A percentile compares a stretch with the other conserved stretches of the same genome.
Evolutionary conservation across 768 basidiomycete genomes (phyloP).

Genomic region (Psilocybe subaeruginosa): DNA sequence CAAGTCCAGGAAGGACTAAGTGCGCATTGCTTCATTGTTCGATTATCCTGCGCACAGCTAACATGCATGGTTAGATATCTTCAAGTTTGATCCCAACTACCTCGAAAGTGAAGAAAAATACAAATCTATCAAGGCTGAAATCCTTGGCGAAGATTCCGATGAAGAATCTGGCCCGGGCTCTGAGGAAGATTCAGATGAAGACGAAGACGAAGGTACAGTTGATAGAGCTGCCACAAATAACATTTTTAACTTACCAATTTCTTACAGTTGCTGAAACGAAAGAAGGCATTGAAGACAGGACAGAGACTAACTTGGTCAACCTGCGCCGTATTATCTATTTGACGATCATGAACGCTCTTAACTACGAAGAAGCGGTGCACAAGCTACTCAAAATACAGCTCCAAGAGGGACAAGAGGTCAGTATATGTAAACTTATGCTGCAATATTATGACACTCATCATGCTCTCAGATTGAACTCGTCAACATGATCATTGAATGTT

Average conservation of each 20-base stretch:
- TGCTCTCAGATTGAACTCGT: constrained; percentile 79
- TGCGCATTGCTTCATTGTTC: constrained; percentile 43
- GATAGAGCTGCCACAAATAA: neutral
- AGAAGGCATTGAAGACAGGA: constrained; percentile 91
- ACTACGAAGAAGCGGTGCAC: constrained; percentile 98
- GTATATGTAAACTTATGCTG: constrained; percentile 1
- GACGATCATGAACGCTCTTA: constrained; percentile 98
- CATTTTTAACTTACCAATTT: neutral
- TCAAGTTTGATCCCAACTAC: constrained; percentile 91
- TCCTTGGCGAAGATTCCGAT: constrained; percentile 86
- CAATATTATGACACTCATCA: neutral
- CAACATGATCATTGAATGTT: constrained; percentile 99
- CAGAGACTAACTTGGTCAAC: constrained; percentile 95
- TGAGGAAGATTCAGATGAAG: constrained; percentile 67
- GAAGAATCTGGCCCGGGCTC: constrained; percentile 73
- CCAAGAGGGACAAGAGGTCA: constrained; percentile 92
- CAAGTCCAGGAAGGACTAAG: constrained; percentile 94
- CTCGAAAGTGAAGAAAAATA: constrained; percentile 94
- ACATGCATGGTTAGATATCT: constrained; percentile 65
- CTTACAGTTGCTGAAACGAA: constrained; percentile 69
- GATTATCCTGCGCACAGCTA: neutral
- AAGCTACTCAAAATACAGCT: constrained; percentile 94
- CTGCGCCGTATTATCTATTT: constrained; percentile 92
- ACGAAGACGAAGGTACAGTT: constrained; percentile 48
- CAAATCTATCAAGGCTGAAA: constrained; percentile 87